phyloP scores from a whole-genome alignment of 257 asterid species.

The Paraleonurus japonicus region DNA sequence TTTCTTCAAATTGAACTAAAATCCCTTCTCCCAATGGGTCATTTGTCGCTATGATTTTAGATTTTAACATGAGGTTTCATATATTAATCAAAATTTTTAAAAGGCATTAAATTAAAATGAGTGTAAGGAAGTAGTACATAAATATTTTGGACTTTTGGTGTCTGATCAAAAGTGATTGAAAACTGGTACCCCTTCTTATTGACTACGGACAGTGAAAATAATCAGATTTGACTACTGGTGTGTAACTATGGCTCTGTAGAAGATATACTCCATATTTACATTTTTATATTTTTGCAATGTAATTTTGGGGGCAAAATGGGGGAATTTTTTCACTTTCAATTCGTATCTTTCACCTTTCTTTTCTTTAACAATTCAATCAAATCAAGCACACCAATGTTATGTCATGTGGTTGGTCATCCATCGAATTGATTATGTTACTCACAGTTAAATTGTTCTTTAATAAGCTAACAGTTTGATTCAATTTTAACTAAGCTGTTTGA shows the following conservation, averaged over 20 bases:
- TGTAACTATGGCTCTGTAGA: background rate
- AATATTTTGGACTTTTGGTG: background rate
- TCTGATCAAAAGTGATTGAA: constrained; percentile 9
- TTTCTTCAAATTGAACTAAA: too few relatives aligned
- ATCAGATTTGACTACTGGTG: constrained; percentile 17
- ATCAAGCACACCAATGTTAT: background rate
- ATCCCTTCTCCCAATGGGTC: too few relatives aligned
- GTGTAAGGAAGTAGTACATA: background rate
- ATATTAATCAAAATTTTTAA: too few relatives aligned
- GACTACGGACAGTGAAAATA: constrained; percentile 20
- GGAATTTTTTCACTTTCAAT: constrained; percentile 22
- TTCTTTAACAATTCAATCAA: constrained; percentile 22
- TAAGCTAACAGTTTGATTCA: too few relatives aligned
- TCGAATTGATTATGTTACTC: background rate
- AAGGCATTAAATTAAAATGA: too few relatives aligned
- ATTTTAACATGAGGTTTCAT: too few relatives aligned
- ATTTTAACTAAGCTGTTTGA: too few relatives aligned
- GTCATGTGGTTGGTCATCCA: background rate
- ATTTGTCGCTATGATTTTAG: too few relatives aligned
- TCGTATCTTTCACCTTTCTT: constrained; percentile 25
- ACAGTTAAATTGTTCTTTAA: too few relatives aligned
- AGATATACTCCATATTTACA: background rate
- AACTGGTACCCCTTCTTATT: background rate
- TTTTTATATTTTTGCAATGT: too few relatives aligned
- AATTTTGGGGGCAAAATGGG: constrained; percentile 18